A percentile compares a stretch with the other conserved stretches of the same genome.
These are phyloP conservation scores for Tetracladium setigerum DNA, from an alignment of 495 filamentous ascomycete genomes.

Conservation along the genomic window DNA sequence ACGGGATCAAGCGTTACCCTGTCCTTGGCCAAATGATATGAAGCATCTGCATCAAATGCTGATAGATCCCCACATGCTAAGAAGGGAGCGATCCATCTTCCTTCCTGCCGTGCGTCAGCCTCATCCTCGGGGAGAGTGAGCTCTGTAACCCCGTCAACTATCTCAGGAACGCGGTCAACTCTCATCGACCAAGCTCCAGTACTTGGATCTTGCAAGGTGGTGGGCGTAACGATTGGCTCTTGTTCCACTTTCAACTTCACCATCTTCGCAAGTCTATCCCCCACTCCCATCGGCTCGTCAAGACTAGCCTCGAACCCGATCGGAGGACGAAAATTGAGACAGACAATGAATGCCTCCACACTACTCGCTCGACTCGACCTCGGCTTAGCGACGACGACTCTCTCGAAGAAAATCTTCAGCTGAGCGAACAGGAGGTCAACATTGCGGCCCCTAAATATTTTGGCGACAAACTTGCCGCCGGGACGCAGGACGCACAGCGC, in stretches of 20 bases:
- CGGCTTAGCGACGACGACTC: conserved; percentile 87
- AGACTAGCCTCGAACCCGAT: conserved; percentile 56
- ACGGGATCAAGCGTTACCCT: conserved; percentile 81
- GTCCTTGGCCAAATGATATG: conserved; percentile 70
- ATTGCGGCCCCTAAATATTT: conserved; percentile 92
- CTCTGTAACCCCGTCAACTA: conserved; percentile 54
- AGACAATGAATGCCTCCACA: conserved; percentile 94
- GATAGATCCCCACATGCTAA: conserved; percentile 95
- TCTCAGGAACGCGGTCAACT: conserved; percentile 8
- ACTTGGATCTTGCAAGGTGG: conserved; percentile 29
- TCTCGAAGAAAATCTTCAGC: conserved; percentile 79
- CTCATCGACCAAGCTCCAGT: conserved; percentile 33
- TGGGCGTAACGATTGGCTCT: conserved; percentile 29
- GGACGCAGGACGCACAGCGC: conserved; percentile 84
- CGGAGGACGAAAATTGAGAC: conserved; percentile 70
- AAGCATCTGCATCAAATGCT: conserved; percentile 88
- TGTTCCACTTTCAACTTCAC: conserved; percentile 27
- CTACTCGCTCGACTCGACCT: conserved; percentile 88
- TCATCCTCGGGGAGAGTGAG: conserved; percentile 41
- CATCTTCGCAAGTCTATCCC: conserved; percentile 40
- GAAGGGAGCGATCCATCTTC: conserved; percentile 85
- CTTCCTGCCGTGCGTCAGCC: conserved; percentile 27
- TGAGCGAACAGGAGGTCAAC: conserved; percentile 90
- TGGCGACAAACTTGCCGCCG: conserved; percentile 93
- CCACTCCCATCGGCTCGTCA: conserved; percentile 57